phyloP scores from a whole-genome alignment of 208 protist genomes.

The Crithidia expoeki region DNA sequence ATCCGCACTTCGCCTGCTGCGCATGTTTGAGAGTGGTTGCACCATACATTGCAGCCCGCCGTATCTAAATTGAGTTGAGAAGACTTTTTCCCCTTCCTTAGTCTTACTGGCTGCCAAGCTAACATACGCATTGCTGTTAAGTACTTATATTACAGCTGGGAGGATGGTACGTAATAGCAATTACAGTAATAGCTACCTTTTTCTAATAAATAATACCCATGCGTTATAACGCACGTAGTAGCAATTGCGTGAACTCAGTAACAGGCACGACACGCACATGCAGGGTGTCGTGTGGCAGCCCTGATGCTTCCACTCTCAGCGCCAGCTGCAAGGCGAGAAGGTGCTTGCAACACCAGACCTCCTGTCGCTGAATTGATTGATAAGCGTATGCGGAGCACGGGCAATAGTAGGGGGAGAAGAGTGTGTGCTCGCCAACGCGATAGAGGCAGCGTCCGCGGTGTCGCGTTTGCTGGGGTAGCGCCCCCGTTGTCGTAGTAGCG shows the following conservation, averaged over 20 bases:
- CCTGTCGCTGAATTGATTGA: conserved; percentile 70
- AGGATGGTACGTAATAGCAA: background rate
- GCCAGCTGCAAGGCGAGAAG: conserved; percentile 77
- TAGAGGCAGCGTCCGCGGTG: conserved; percentile 55
- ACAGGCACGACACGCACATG: conserved; percentile 40
- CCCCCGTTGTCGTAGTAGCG: background rate
- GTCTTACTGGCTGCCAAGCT: no score
- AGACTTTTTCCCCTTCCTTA: no score
- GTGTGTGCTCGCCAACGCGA: conserved; percentile 73
- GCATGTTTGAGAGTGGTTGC: background rate
- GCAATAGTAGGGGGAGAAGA: conserved; percentile 83
- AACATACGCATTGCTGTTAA: no score
- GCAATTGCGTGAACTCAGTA: conserved; percentile 31
- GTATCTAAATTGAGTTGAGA: no score
- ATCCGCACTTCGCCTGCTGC: no score
- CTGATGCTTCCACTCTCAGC: conserved; percentile 53
- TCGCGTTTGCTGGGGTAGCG: background rate
- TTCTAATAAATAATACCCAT: no score
- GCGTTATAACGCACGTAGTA: conserved; percentile 17
- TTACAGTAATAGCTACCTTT: no score
- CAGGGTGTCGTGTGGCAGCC: conserved; percentile 58
- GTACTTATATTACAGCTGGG: background rate
- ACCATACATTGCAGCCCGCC: background rate
- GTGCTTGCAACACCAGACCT: conserved; percentile 86
- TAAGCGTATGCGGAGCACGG: conserved; percentile 82